A percentile compares a stretch with the other conserved stretches of the same genome.
Conservation (phyloP, 2,329 filamentous ascomycete genomes). For the Trichoderma sp. region DNA sequence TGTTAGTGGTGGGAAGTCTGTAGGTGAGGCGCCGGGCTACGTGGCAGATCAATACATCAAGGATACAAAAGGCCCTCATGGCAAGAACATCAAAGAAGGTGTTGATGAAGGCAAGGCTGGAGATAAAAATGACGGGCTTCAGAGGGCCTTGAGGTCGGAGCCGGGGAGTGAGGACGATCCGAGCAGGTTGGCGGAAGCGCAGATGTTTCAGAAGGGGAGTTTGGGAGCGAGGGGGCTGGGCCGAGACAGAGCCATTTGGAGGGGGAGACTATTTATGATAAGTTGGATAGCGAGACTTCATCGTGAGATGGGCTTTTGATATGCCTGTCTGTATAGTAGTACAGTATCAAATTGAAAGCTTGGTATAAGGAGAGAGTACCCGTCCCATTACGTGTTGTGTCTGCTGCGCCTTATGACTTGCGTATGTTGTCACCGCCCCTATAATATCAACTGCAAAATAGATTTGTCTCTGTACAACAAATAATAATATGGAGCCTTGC, state of each 20-base stretch:
- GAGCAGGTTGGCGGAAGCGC: constrained; percentile 45
- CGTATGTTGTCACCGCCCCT: not conserved
- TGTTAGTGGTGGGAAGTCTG: not conserved
- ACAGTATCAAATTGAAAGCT: not conserved
- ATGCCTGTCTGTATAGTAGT: not conserved
- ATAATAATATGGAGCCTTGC: not conserved
- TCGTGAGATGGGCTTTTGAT: constrained; percentile 25
- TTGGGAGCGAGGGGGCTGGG: constrained; percentile 28
- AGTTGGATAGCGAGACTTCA: constrained; percentile 32
- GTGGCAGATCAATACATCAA: constrained; percentile 37
- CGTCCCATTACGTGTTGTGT: not conserved
- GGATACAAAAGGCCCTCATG: constrained; percentile 35
- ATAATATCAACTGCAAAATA: not conserved
- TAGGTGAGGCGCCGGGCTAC: constrained; percentile 41
- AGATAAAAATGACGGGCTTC: constrained; percentile 34
- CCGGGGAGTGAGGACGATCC: constrained; percentile 52
- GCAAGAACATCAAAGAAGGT: constrained; percentile 46
- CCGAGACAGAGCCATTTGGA: constrained; percentile 31
- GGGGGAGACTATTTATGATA: constrained; percentile 35
- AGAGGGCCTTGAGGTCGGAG: constrained; percentile 44
- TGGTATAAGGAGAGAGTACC: not conserved
- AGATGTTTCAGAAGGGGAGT: constrained; percentile 37
- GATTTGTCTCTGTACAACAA: not conserved
- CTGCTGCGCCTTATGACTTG: not conserved
- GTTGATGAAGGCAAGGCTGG: constrained; percentile 34